Percentiles rank a stretch among this genome's conserved stretches.
phyloP scores from a whole-genome alignment of 768 basidiomycete species.

The Phanerochaete carnosa region DNA sequence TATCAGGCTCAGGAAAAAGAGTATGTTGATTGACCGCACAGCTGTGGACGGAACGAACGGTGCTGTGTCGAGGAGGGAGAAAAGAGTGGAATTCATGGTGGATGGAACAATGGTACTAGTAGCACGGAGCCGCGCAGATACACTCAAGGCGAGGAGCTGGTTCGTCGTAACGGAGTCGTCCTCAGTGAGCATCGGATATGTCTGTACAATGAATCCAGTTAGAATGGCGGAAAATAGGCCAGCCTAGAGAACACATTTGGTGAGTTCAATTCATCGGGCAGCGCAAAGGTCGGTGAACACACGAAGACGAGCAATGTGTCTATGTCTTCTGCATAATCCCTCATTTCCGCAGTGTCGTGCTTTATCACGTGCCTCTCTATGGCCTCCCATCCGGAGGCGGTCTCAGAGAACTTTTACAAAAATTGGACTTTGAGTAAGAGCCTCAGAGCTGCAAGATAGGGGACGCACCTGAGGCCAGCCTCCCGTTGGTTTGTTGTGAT shows the following conservation, averaged over 20 bases:
- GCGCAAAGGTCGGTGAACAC: neutral
- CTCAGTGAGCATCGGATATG: conserved; percentile 14
- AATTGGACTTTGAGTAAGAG: too few species aligned
- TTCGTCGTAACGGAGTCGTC: neutral
- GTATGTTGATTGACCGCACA: neutral
- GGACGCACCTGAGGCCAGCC: too few species aligned
- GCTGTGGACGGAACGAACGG: neutral
- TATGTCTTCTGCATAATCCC: neutral
- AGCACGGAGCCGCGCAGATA: conserved; percentile 8
- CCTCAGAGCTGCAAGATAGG: too few species aligned
- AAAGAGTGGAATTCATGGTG: neutral
- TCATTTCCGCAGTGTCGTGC: conserved; percentile 1
- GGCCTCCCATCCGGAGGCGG: neutral
- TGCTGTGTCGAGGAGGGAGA: neutral
- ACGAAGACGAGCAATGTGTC: conserved; percentile 8
- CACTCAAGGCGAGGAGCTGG: conserved; percentile 5
- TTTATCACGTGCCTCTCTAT: neutral
- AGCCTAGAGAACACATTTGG: conserved; percentile 8
- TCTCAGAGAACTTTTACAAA: too few species aligned
- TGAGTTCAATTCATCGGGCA: neutral
- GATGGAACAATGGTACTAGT: neutral
- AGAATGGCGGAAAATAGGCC: conserved; percentile 25
- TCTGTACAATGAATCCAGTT: conserved; percentile 21
- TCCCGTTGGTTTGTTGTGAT: too few species aligned
- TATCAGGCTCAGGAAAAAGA: conserved; percentile 4